These are phyloP conservation scores for Leccinum rimulosum DNA, from an alignment of 768 basidiomycete genomes.

Conservation along the genomic window DNA sequence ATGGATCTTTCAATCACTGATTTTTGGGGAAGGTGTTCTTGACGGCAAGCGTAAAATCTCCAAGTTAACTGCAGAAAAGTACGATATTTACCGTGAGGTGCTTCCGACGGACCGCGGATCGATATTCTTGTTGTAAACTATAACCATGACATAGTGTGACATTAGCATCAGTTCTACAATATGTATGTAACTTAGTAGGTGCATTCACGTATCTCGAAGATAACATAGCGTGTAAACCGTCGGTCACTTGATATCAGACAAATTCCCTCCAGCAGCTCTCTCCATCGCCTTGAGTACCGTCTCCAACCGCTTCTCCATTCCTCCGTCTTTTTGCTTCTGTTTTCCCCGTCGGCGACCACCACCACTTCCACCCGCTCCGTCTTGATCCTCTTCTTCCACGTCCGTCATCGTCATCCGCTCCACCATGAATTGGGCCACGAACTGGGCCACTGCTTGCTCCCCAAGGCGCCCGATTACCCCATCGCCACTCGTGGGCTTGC, in stretches of 20 bases:
- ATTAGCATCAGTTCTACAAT: too few species aligned
- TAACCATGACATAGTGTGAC: too few species aligned
- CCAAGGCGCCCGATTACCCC: constrained; percentile 81
- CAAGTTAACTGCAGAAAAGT: neutral
- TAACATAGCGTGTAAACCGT: neutral
- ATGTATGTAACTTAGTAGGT: too few species aligned
- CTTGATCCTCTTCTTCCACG: constrained; percentile 20
- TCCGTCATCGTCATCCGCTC: constrained; percentile 16
- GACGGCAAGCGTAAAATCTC: neutral
- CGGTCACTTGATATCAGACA: constrained; percentile 37
- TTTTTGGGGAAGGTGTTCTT: neutral
- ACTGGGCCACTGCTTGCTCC: constrained; percentile 69
- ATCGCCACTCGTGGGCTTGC: constrained; percentile 69
- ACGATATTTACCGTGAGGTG: too few species aligned
- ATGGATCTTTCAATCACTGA: neutral
- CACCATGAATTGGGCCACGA: constrained; percentile 73
- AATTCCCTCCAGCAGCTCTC: constrained; percentile 45
- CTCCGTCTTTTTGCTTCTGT: neutral
- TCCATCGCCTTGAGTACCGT: constrained; percentile 56
- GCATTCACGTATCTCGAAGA: too few species aligned
- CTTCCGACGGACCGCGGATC: too few species aligned
- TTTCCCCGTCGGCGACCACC: neutral
- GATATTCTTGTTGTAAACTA: too few species aligned
- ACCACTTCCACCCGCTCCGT: neutral
- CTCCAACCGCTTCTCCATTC: constrained; percentile 20